These are phyloP conservation scores for Pyrenophora graminea DNA, from an alignment of 2,329 filamentous ascomycete species.

Conservation along the genomic window DNA sequence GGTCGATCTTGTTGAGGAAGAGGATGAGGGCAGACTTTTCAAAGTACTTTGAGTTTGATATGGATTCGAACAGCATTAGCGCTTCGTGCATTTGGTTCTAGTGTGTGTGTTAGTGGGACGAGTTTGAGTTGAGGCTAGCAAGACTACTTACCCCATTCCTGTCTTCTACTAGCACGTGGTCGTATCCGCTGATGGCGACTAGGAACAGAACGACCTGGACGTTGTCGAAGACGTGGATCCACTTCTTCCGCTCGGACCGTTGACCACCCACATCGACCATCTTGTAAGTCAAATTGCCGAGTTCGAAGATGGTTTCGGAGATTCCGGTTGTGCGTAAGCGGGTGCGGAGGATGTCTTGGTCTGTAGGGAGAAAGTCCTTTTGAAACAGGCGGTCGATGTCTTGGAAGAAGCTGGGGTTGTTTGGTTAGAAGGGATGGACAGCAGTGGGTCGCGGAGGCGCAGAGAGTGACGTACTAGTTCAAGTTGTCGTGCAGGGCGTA, in stretches of 20 bases:
- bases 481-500: constrained; percentile 96
- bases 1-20: constrained; percentile 59
- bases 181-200: constrained; percentile 93
- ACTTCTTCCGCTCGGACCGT: constrained; percentile 96
- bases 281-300: constrained; percentile 88
- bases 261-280: constrained; percentile 99
- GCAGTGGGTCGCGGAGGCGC: too few species aligned
- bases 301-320: constrained; percentile 90
- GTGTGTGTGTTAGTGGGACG: constrained; percentile 8
- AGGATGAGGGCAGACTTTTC: constrained; percentile 57
- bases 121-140: neutral
- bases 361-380: constrained; percentile 81
- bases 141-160: constrained; percentile 79
- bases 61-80: constrained; percentile 58
- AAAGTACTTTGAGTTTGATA: constrained; percentile 58
- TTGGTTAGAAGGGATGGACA: neutral
- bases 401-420: constrained; percentile 71
- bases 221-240: constrained; percentile 97
- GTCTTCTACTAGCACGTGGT: constrained; percentile 94
- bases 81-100: constrained; percentile 62
- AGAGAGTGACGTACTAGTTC: constrained; percentile 71
- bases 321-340: constrained; percentile 92
- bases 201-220: constrained; percentile 91
- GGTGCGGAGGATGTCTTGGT: constrained; percentile 92
- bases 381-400: constrained; percentile 66